Evolutionary conservation across 129 eudicot genomes (phyloP), one percentile per base, ranked within the genome.

Genomic region (Arctium minus): DNA sequence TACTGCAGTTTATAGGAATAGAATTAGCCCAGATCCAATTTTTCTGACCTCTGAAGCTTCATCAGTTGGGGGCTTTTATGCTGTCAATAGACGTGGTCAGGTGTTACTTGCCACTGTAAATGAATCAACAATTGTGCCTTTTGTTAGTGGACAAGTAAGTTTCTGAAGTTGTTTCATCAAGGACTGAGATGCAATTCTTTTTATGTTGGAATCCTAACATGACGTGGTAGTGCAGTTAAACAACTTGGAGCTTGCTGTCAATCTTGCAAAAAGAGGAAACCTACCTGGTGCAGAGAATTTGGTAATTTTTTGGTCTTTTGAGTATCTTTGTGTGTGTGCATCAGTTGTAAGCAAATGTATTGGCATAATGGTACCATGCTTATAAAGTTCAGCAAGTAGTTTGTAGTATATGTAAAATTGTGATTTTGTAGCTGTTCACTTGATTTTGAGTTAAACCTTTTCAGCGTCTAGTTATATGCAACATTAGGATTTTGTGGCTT

Each of bases 281-380:
- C 86, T 95, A 72, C 97, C 98, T 72, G 98, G 98, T 79, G 98
- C 98, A n/a, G 97, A 95, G 84, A 95, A 95, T 86, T 78, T 95
- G 97, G 98, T 91, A 87, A 81, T 74, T 70, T 27, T 48, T 48
- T 30, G 15, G 8, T 81, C 50, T 36, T 80, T 60, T 12, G 32
- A 17, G 33, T 9, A 8, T 44, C 13, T 76, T 27, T 33, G 30
- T 65, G 7, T 40, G 6, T 73, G 31, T 67, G 82, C 36, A 78
- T 39, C 62, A 38, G 67, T 73, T 73, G 2, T 33, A 33, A 33
- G 36, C 36, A 32, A 48, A 67, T 27, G 18, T 67, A 29, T 74
- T 38, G 70, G 33, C 35, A 64, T 46, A 35, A 1, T 15, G 67
- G 27, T 56, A 4, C 2, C 67, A 4, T 56, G 8, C 27, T 13